Percentiles rank a stretch among this genome's conserved stretches.
Evolutionary conservation across 371 early-diverging fungal genomes (phyloP).

Genomic region (Mycotypha africana): DNA sequence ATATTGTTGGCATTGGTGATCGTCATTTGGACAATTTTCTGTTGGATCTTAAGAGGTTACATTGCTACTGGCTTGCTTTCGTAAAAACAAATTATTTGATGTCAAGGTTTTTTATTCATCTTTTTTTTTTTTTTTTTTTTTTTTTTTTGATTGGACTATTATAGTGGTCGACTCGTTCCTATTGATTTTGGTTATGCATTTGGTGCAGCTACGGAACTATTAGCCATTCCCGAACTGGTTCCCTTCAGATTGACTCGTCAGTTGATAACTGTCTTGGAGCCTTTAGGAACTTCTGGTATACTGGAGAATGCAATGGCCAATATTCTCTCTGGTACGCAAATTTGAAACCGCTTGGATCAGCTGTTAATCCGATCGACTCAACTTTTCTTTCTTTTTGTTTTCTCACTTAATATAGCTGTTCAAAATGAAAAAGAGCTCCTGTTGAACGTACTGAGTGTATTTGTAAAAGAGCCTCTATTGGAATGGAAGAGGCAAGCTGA

Average conservation of each 20-base stretch:
- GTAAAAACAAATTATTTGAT: no score
- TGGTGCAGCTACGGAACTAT: constrained; percentile 66
- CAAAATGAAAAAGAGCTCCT: constrained; percentile 43
- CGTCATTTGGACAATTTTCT: constrained; percentile 68
- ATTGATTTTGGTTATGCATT: constrained; percentile 80
- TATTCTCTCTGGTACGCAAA: constrained; percentile 44
- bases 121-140: neutral
- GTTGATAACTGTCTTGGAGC: constrained; percentile 47
- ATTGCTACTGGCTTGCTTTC: neutral
- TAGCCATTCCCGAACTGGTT: constrained; percentile 64
- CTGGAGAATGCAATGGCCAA: constrained; percentile 54
- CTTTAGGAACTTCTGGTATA: constrained; percentile 50
- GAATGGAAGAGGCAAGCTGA: constrained; percentile 59
- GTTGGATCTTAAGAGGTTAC: constrained; percentile 54
- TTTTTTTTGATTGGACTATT: neutral
- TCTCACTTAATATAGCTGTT: constrained; percentile 32
- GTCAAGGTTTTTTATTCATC: neutral
- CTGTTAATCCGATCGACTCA: no score
- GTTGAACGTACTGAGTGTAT: constrained; percentile 64
- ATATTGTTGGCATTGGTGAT: constrained; percentile 71
- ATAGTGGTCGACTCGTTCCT: constrained; percentile 53
- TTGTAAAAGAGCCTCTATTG: constrained; percentile 65
- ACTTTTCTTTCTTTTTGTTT: neutral
- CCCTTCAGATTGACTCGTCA: constrained; percentile 66
- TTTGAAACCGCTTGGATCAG: no score